These are phyloP conservation scores for Sporothrix curviconia DNA, from an alignment of 2,329 filamentous ascomycete genomes.

Conservation along the genomic window DNA sequence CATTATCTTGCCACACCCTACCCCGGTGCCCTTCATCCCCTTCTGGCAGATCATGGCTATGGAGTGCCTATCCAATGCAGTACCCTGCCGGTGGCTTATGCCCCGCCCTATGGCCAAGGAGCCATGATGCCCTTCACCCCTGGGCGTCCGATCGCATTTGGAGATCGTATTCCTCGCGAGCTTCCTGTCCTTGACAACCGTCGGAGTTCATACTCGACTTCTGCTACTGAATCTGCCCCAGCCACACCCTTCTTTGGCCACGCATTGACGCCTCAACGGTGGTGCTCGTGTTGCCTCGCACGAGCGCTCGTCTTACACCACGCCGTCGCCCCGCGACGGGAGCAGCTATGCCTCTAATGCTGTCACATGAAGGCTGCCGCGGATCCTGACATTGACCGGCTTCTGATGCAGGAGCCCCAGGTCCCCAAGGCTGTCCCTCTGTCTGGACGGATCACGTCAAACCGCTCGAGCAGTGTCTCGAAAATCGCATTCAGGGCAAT, in stretches of 20 bases:
- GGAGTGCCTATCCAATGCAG: slow-evolving; percentile 22
- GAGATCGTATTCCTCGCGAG: slow-evolving; percentile 44
- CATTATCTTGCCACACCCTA: slow-evolving; percentile 22
- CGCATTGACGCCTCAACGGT: slow-evolving; percentile 48
- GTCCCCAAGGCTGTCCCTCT: slow-evolving; percentile 88
- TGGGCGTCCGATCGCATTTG: slow-evolving; percentile 39
- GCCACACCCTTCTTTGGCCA: slow-evolving; percentile 60
- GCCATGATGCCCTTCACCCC: slow-evolving; percentile 39
- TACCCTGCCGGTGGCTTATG: slow-evolving; percentile 15
- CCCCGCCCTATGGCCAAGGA: slow-evolving; percentile 24
- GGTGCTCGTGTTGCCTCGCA: slow-evolving; percentile 48
- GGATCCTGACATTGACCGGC: slow-evolving; percentile 52
- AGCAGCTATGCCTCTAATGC: slow-evolving; percentile 26
- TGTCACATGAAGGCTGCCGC: slow-evolving; percentile 36
- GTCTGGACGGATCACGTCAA: slow-evolving; percentile 82
- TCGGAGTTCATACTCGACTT: slow-evolving; percentile 59
- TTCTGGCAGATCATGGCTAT: slow-evolving; percentile 24
- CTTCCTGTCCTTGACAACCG: slow-evolving; percentile 59
- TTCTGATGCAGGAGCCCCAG: slow-evolving; percentile 68
- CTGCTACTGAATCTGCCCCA: slow-evolving; percentile 53
- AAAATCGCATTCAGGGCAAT: slow-evolving; percentile 85
- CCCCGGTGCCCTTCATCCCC: slow-evolving; percentile 21
- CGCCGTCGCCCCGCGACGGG: slow-evolving; percentile 58
- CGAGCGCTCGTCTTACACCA: slow-evolving; percentile 60
- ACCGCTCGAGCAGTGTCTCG: slow-evolving; percentile 86